These are phyloP conservation scores for Ambrosia trifida DNA, from an alignment of 129 eudicot species.

Conservation along the genomic window DNA sequence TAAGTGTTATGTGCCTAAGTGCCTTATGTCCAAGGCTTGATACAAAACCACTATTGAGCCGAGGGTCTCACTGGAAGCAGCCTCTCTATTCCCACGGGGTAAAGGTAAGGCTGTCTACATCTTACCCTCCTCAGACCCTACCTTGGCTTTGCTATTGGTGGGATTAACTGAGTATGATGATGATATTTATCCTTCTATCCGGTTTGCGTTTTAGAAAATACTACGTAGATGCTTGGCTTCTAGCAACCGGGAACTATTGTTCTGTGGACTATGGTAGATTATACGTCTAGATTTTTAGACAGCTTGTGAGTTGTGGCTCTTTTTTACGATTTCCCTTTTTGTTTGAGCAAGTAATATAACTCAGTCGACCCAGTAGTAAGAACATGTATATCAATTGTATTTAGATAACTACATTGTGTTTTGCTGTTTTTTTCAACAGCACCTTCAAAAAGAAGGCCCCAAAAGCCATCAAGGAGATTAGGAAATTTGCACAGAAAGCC, in stretches of 20 bases:
- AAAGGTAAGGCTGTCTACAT: too few species aligned
- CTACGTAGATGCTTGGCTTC: not conserved
- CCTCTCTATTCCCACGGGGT: too few species aligned
- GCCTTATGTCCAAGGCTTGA: too few species aligned
- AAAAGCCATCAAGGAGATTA: conserved; percentile 71
- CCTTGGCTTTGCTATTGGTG: too few species aligned
- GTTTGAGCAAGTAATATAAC: too few species aligned
- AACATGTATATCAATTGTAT: not conserved
- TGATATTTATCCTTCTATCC: too few species aligned
- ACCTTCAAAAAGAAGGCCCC: conserved; percentile 79
- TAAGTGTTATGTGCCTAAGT: too few species aligned
- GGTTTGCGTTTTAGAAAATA: not conserved
- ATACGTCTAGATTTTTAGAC: not conserved
- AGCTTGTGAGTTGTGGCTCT: not conserved
- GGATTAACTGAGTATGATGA: too few species aligned
- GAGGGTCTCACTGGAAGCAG: too few species aligned
- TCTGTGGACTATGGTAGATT: not conserved
- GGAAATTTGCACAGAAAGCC: conserved; percentile 64
- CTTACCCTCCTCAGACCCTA: too few species aligned
- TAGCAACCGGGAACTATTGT: not conserved
- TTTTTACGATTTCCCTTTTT: too few species aligned
- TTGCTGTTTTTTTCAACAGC: conserved; percentile 7
- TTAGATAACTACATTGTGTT: not conserved
- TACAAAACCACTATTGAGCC: too few species aligned
- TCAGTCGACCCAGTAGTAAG: not conserved